Base-by-base conservation (phyloP, 2,329 filamentous ascomycete species). In the Pseudovirgaria hyperparasitica region DNA sequence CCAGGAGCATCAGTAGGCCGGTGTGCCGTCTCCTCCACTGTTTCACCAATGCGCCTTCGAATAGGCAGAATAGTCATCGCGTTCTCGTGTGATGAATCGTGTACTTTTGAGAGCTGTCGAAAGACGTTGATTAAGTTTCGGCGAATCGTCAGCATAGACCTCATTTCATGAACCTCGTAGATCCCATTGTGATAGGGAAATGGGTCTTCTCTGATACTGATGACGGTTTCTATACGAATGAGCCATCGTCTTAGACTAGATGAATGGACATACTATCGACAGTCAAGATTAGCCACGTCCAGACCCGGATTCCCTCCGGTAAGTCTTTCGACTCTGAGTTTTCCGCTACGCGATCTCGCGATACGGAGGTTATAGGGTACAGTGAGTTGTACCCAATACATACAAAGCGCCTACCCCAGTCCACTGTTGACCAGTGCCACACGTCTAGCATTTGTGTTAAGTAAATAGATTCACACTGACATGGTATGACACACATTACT, bases 351-450 rank as follows among this genome's bases (percentile, higher is more conserved):
- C 44, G 35, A 2, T 39, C 30, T 9, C 41, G 29, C 12, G 23
- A 21, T 18, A 45, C 48, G 16, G 41, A 48, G 24, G 32, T 43
- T 9, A 57, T 41, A 28, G 56, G 52, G 35, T 67, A 70, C 34
- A 69, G 62, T 52, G 62, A 78, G 46, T 82, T 82, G 42, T 76
- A 81, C 15, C 79, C 79, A 22, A 82, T 58, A 39, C 76, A 82
- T 2, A 81, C 60, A 39, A 73, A 81, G 46, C 62, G 64, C 10
- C 63, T 55, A 0, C 76, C 78, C 47, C 76, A 69, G 40, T 85
- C 79, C 9, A 81, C 67, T 1, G 76, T 77, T 9, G 73, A 76
- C 48, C 79, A 85, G 46, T 82, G 78, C 61, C 77, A 77, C n/a
- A 81, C 75, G 29, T 76, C n/a, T n/a, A n/a, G n/a, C n/a, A n/a